Percentiles rank a stretch among this genome's conserved stretches.
phyloP scores from a whole-genome alignment of 305 asterid species.

The Solanum hybrid region DNA sequence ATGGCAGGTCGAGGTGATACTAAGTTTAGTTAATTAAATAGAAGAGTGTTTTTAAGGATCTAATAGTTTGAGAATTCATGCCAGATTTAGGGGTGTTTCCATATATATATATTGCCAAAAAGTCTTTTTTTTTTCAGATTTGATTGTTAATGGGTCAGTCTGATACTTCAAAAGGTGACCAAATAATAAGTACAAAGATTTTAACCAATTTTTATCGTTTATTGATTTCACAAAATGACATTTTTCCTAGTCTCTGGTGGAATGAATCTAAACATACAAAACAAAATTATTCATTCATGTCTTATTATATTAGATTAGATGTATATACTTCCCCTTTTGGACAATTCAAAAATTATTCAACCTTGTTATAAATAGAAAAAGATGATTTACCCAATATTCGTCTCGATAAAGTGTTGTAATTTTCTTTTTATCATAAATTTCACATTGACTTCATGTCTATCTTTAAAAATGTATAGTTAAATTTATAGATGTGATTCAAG shows the following conservation, averaged over 20 bases:
- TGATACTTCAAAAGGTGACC: background rate
- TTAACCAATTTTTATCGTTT: background rate
- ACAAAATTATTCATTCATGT: background rate
- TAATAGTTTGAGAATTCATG: background rate
- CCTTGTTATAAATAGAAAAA: background rate
- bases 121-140: background rate
- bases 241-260: background rate
- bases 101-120: background rate
- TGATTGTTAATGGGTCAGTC: background rate
- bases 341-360: background rate
- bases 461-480: background rate
- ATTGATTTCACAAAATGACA: background rate
- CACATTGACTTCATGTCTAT: background rate
- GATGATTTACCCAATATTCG: background rate
- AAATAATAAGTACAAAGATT: background rate
- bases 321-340: background rate
- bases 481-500: background rate
- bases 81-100: background rate
- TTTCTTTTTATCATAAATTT: background rate
- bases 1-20: fast-evolving
- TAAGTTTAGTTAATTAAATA: no score
- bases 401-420: background rate
- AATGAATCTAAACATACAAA: background rate
- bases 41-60: background rate
- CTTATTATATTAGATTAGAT: background rate